Conservation (phyloP, 352 stramenopile genomes). For the Globisporangium cederbergense region DNA sequence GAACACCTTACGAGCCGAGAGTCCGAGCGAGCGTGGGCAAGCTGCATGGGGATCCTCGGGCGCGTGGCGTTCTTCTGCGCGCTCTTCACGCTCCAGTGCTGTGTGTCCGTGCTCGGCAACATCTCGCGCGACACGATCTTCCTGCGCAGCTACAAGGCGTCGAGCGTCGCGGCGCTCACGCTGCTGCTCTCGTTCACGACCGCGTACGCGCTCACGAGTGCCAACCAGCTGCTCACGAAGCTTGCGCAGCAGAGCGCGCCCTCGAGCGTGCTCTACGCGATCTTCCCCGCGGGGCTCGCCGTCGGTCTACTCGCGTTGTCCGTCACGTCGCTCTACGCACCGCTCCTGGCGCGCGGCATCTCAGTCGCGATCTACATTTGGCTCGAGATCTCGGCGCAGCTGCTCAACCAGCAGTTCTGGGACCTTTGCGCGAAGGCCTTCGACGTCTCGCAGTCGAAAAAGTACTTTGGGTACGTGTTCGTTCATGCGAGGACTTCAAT, state of each 20-base stretch:
- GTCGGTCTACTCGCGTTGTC: conserved; percentile 41
- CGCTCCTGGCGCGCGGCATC: conserved; percentile 34
- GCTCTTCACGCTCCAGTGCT: conserved; percentile 81
- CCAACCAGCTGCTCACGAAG: conserved; percentile 30
- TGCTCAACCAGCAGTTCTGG: conserved; percentile 86
- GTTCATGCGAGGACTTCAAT: neutral
- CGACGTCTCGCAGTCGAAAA: conserved; percentile 78
- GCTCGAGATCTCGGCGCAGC: conserved; percentile 70
- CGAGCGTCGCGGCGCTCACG: conserved; percentile 69
- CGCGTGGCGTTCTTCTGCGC: conserved; percentile 82
- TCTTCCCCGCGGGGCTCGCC: conserved; percentile 40
- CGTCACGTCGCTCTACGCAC: conserved; percentile 42
- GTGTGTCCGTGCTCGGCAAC: conserved; percentile 62
- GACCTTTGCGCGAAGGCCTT: conserved; percentile 81
- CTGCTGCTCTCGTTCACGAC: conserved; percentile 70
- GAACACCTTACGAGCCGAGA: neutral
- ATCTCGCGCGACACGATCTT: conserved; percentile 85
- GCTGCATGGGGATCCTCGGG: conserved; percentile 12
- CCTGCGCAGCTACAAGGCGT: conserved; percentile 63
- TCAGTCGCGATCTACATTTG: conserved; percentile 78
- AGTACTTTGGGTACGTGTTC: conserved; percentile 65
- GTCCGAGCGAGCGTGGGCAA: neutral
- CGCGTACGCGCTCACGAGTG: conserved; percentile 58
- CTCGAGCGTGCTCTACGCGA: conserved; percentile 48
- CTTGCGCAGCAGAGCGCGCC: conserved; percentile 25